Conservation (phyloP, 768 basidiomycete genomes). For the Hygrocybe punicea region DNA sequence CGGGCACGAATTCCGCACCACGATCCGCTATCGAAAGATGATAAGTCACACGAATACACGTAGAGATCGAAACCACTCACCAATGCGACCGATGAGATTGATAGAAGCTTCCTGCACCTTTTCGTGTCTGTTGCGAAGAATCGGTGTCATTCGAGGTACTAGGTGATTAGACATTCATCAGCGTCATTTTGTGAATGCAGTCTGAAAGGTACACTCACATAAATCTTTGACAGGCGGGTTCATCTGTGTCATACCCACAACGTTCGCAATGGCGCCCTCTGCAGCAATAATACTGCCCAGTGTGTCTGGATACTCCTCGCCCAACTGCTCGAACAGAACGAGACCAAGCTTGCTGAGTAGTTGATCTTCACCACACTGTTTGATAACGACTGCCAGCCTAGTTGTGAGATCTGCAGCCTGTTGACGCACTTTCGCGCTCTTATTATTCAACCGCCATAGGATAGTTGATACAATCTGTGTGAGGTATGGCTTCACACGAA, state of each 20-base stretch:
- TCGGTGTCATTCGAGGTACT: slow-evolving; percentile 99
- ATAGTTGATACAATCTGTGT: slow-evolving; percentile 99
- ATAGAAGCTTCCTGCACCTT: slow-evolving; percentile 99
- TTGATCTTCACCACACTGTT: slow-evolving; percentile 96
- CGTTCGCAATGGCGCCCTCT: slow-evolving; percentile 97
- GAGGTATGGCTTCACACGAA: slow-evolving; percentile 96
- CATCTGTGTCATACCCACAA: slow-evolving; percentile 99
- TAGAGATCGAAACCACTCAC: slow-evolving; percentile 35
- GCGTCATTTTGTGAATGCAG: too few species aligned
- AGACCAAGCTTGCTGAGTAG: slow-evolving; percentile 93
- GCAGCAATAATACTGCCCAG: slow-evolving; percentile 99
- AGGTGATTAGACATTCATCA: slow-evolving; percentile 7
- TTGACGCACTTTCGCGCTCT: slow-evolving; percentile 97
- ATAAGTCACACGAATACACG: slow-evolving; percentile 14
- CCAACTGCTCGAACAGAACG: slow-evolving; percentile 96
- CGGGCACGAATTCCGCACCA: slow-evolving; percentile 97
- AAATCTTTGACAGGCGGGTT: slow-evolving; percentile 99
- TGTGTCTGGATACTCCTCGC: slow-evolving; percentile 99
- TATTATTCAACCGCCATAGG: slow-evolving; percentile 99
- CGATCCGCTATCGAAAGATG: slow-evolving; percentile 67
- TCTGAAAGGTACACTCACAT: slow-evolving; percentile 52
- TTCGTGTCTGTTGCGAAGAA: slow-evolving; percentile 96
- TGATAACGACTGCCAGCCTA: slow-evolving; percentile 95
- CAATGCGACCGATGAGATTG: slow-evolving; percentile 97
- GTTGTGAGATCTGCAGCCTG: slow-evolving; percentile 98